Evolutionary conservation across 2,329 filamentous ascomycete species (phyloP).

Genomic region (Penicillium palitans): DNA sequence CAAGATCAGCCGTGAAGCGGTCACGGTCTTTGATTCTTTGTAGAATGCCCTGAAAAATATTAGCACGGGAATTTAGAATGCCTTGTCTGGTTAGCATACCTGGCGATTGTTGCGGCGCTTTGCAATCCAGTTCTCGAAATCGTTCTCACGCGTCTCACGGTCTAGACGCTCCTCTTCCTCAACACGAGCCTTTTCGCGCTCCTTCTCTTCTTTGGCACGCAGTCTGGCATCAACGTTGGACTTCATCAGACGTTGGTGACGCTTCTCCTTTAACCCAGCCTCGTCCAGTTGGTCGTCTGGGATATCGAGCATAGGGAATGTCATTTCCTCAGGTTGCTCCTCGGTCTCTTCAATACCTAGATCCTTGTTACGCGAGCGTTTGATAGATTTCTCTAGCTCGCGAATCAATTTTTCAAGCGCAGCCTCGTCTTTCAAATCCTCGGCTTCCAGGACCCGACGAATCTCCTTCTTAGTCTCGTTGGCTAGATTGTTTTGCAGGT

Average conservation of each 20-base stretch:
- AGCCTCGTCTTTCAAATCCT: conserved; percentile 88
- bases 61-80: conserved; percentile 8
- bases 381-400: conserved; percentile 87
- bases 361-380: conserved; percentile 88
- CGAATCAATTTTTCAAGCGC: conserved; percentile 81
- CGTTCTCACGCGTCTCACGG: conserved; percentile 75
- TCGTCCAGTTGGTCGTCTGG: conserved; percentile 94
- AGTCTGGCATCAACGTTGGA: conserved; percentile 90
- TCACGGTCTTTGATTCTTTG: conserved; percentile 91
- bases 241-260: conserved; percentile 88
- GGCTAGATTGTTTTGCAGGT: conserved; percentile 70
- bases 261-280: conserved; percentile 84
- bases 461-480: conserved; percentile 88
- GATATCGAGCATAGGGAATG: conserved; percentile 83
- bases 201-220: conserved; percentile 94
- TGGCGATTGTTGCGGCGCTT: conserved; percentile 74
- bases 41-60: conserved; percentile 59
- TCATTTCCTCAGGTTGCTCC: conserved; percentile 73
- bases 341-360: conserved; percentile 80
- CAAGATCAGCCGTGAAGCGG: conserved; percentile 86
- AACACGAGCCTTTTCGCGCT: conserved; percentile 80
- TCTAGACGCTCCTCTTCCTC: conserved; percentile 84
- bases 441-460: conserved; percentile 78
- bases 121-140: conserved; percentile 83
- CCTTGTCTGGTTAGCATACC: conserved; percentile 28